These are phyloP conservation scores for Rhodotorula sp. DNA, from an alignment of 1,284 basidiomycete species.

Conservation along the genomic window DNA sequence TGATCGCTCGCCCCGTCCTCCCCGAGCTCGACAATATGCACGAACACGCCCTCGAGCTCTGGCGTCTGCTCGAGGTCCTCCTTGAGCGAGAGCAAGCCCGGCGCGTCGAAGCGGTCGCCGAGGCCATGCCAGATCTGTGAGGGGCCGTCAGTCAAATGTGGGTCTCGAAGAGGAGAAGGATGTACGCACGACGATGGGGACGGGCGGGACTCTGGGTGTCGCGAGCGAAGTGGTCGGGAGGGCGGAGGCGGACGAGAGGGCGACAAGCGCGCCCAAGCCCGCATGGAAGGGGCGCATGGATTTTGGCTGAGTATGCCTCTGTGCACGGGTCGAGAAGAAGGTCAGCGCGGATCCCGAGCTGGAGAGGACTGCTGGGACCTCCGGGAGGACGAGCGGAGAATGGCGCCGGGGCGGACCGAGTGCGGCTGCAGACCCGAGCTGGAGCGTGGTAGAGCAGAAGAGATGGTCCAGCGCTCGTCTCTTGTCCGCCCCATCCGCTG, in stretches of 20 bases:
- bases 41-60: constrained; percentile 75
- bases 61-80: constrained; percentile 59
- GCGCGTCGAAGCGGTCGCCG: constrained; percentile 61
- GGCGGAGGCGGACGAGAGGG: background rate
- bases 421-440: too few species aligned
- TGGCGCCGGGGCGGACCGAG: too few species aligned
- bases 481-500: too few species aligned
- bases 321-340: too few species aligned
- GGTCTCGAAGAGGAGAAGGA: background rate
- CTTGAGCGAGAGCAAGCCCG: constrained; percentile 49
- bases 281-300: background rate
- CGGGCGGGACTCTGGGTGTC: background rate
- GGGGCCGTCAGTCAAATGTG: background rate
- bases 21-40: constrained; percentile 77
- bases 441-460: too few species aligned
- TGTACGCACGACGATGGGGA: constrained; percentile 21
- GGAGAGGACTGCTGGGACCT: too few species aligned
- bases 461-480: too few species aligned
- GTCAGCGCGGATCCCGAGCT: too few species aligned
- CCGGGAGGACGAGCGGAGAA: too few species aligned
- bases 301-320: too few species aligned
- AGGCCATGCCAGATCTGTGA: constrained; percentile 84
- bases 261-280: accelerated
- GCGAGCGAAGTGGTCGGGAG: background rate
- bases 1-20: constrained; percentile 69